phyloP scores from a whole-genome alignment of 2,329 filamentous ascomycete genomes.

The Pleomassaria siparia region DNA sequence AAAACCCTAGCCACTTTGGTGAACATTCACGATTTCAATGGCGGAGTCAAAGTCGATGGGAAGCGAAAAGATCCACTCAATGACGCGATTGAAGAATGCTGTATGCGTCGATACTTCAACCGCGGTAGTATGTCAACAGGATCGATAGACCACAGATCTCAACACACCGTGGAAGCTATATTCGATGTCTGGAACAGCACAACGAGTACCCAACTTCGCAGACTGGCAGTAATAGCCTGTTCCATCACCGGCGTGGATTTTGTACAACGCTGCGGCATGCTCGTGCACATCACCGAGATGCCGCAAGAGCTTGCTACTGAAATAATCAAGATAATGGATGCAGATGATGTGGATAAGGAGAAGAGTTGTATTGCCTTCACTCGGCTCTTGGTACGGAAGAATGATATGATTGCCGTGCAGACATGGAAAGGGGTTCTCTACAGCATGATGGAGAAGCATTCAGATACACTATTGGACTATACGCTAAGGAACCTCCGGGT shows the following conservation, averaged over 20 bases:
- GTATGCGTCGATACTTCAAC: constrained; percentile 18
- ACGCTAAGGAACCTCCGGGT: constrained; percentile 18
- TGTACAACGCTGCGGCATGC: constrained; percentile 17
- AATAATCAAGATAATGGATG: constrained; percentile 13
- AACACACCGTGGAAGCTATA: constrained; percentile 18
- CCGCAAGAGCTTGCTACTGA: constrained; percentile 14
- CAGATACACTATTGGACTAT: constrained; percentile 14
- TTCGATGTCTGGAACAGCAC: constrained; percentile 22
- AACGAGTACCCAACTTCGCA: constrained; percentile 9
- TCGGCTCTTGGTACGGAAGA: constrained; percentile 14
- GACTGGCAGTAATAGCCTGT: constrained; percentile 21
- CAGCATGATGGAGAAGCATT: constrained; percentile 10
- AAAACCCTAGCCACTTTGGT: constrained; percentile 14
- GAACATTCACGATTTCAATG: constrained; percentile 17
- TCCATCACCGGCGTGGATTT: constrained; percentile 6
- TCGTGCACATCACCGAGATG: constrained; percentile 18
- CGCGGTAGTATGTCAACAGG: constrained; percentile 11
- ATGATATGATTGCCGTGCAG: constrained; percentile 7
- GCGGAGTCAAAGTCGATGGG: background rate
- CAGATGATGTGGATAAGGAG: constrained; percentile 5
- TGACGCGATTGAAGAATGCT: constrained; percentile 18
- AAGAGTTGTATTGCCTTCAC: constrained; percentile 19
- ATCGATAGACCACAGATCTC: constrained; percentile 6
- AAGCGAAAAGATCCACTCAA: constrained; percentile 8
- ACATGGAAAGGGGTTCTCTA: constrained; percentile 29